Conservation (phyloP, 805 yeast species). For the Clavispora vitiphila region DNA sequence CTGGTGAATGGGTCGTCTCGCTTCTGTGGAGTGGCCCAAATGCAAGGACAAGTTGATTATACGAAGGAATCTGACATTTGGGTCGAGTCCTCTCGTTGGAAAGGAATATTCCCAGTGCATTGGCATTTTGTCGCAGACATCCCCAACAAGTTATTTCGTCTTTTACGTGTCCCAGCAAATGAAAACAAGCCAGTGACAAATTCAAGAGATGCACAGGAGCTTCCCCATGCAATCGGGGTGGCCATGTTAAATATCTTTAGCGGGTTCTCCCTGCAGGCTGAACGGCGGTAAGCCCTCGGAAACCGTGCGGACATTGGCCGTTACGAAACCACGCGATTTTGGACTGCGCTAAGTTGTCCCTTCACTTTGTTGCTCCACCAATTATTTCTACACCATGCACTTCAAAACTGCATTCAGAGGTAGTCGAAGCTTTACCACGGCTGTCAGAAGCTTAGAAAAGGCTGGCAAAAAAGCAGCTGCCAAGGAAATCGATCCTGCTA, state of each 20-base stretch:
- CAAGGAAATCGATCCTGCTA: neutral
- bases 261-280: neutral
- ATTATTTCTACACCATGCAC: neutral
- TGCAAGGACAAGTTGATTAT: slow-evolving; percentile 37
- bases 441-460: neutral
- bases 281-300: neutral
- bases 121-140: slow-evolving; percentile 52
- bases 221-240: slow-evolving; percentile 45
- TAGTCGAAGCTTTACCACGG: neutral
- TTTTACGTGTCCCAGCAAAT: slow-evolving; percentile 40
- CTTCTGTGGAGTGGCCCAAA: slow-evolving; percentile 47
- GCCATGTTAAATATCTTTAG: slow-evolving; percentile 43
- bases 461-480: neutral
- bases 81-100: slow-evolving; percentile 46
- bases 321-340: slow-evolving; percentile 1
- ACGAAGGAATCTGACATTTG: slow-evolving; percentile 40
- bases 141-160: slow-evolving; percentile 43
- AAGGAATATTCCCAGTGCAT: slow-evolving; percentile 47
- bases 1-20: slow-evolving; percentile 48
- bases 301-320: neutral
- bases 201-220: slow-evolving; percentile 59
- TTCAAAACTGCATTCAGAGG: neutral
- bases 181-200: slow-evolving; percentile 50
- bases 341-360: neutral
- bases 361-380: neutral